Conservation (phyloP, 495 filamentous ascomycete species). For the Cairneyella variabilis region DNA sequence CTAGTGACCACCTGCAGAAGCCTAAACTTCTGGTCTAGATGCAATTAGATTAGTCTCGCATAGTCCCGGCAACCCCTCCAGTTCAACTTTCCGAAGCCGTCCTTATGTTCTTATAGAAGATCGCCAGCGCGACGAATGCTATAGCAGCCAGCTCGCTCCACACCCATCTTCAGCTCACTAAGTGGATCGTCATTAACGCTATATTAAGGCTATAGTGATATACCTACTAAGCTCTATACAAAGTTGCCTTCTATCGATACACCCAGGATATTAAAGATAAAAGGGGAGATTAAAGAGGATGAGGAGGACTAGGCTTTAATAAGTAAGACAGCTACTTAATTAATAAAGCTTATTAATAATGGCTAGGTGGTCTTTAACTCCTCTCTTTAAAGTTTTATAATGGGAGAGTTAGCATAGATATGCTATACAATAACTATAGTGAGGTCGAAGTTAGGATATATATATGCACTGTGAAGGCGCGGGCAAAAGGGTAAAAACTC, state of each 20-base stretch:
- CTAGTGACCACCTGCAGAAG: no score
- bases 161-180: no score
- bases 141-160: no score
- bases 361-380: constrained; percentile 1
- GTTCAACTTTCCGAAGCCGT: no score
- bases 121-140: no score
- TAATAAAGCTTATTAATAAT: constrained; percentile 7
- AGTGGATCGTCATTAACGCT: constrained; percentile 2
- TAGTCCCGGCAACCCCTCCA: no score
- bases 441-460: no score
- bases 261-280: constrained; percentile 3
- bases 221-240: constrained; percentile 2
- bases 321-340: constrained; percentile 4
- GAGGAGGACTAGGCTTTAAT: constrained; percentile 5
- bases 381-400: constrained; percentile 1
- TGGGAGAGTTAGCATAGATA: not conserved
- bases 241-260: constrained; percentile 8
- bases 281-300: not conserved
- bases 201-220: constrained; percentile 4
- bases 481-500: no score
- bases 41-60: no score
- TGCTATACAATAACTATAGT: not conserved
- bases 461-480: no score
- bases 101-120: no score
- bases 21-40: no score